A percentile compares a stretch with the other conserved stretches of the same genome.
Conservation (phyloP, 306 rosid species). For the Quercus robur region DNA sequence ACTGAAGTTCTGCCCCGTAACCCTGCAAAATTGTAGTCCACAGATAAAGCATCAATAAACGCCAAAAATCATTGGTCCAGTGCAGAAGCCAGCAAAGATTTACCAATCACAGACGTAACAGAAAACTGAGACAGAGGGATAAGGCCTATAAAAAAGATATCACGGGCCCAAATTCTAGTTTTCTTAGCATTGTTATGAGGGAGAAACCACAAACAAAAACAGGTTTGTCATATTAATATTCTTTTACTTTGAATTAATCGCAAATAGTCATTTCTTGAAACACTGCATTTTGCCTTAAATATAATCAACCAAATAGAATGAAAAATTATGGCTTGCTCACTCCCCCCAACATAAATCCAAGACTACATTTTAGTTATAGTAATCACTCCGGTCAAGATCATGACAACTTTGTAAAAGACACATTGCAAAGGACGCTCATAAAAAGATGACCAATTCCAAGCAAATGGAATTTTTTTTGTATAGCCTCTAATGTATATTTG, state of each 20-base stretch:
- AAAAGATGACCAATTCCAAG: background rate
- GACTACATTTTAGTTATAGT: background rate
- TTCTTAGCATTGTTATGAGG: too few relatives aligned
- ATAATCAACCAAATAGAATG: background rate
- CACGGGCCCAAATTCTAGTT: too few relatives aligned
- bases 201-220: too few relatives aligned
- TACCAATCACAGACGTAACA: too few relatives aligned
- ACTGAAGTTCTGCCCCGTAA: constrained; percentile 86
- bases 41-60: background rate
- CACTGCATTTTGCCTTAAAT: too few relatives aligned
- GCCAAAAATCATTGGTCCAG: background rate
- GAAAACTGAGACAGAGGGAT: too few relatives aligned
- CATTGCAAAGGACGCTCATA: background rate
- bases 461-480: background rate
- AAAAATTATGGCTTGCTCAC: background rate
- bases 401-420: background rate
- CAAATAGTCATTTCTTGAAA: too few relatives aligned
- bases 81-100: too few relatives aligned
- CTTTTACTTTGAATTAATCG: too few relatives aligned
- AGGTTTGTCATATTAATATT: too few relatives aligned
- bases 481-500: background rate
- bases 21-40: constrained; percentile 49
- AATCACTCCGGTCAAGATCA: background rate
- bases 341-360: background rate
- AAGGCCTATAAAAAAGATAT: too few relatives aligned